phyloP scores from a whole-genome alignment of 108 stramenopile genomes.

The Cyclotella atomus region DNA sequence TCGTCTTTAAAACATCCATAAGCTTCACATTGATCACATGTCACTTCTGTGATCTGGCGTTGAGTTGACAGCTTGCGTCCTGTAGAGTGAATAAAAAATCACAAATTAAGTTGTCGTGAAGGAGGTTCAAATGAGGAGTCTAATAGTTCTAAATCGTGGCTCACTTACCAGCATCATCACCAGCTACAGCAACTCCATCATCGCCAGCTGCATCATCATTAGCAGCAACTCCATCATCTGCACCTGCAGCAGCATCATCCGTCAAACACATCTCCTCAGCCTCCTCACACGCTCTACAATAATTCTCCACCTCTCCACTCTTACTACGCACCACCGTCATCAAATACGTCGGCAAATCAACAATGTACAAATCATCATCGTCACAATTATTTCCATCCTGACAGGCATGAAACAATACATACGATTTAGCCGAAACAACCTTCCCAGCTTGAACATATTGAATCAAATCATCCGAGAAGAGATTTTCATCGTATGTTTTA shows the following conservation, averaged over 20 bases:
- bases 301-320: slow-evolving; percentile 42
- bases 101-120: not conserved
- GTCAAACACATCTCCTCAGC: not conserved
- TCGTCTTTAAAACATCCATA: slow-evolving; percentile 35
- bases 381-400: slow-evolving; percentile 20
- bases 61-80: slow-evolving; percentile 25
- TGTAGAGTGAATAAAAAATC: not conserved
- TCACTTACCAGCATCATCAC: too few relatives aligned
- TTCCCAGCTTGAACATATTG: slow-evolving; percentile 32
- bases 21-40: slow-evolving; percentile 26
- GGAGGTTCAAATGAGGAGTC: not conserved
- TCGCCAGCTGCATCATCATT: too few relatives aligned
- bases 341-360: slow-evolving; percentile 47
- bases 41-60: slow-evolving; percentile 14
- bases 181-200: too few relatives aligned
- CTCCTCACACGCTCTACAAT: slow-evolving; percentile 47
- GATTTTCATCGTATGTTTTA: slow-evolving; percentile 29
- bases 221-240: too few relatives aligned
- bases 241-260: slow-evolving; percentile 11
- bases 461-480: slow-evolving; percentile 34
- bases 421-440: slow-evolving; percentile 38
- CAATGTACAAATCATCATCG: slow-evolving; percentile 51
- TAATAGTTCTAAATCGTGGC: too few relatives aligned
- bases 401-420: slow-evolving; percentile 39
- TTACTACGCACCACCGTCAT: slow-evolving; percentile 32